Base-by-base conservation (phyloP, 176 grass and related monocot genomes). In the Avena eriantha region DNA sequence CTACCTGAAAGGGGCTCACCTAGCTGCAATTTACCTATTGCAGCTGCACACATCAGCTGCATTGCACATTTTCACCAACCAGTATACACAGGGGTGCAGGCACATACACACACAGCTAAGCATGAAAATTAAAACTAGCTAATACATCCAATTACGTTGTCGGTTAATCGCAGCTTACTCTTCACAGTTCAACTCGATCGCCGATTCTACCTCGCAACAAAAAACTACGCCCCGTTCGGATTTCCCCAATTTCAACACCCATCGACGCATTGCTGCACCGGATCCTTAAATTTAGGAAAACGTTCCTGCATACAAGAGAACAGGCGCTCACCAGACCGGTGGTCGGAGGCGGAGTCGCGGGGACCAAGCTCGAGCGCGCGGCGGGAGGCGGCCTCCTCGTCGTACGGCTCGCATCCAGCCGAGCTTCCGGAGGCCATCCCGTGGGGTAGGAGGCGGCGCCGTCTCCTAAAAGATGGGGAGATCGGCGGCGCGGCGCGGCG, bases 371-470 rank as follows among this genome's bases (percentile, higher is more conserved):
- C 96, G 56, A 89, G 82, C 39, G 92, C 83, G 6, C 76, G 81
- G 73, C 88, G 80, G 13, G 78, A 54, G 13, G 41, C 91, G 18
- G 90, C 93, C 92, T 94, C 96, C 88, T 98, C 96, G 65, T 96
- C 93, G 78, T 89, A 91, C 12, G 77, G 41, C 50, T 83, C 88
- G 36, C 87, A 60, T 41, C 18, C 69, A 41, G 50, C 81, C 55
- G 88, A 88, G 56, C 69, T 68, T 29, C 69, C 45, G 8, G 79
- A 69, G 48, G 76, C 49, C 77, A 88, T 88, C 86, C 51, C 83
- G 24, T 49, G 31, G 34, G n/a, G 26, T 26, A 53, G n/a, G n/a
- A 10, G 68, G 59, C 86, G 73, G 35, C 68, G 78, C 16, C 22
- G 66, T 87, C 73, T 90, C 83, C 88, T 76, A 63, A 81, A 85